Percentiles rank a stretch among this genome's conserved stretches.
Conservation (phyloP, 306 rosid genomes). For the Acacia melanoxylon region DNA sequence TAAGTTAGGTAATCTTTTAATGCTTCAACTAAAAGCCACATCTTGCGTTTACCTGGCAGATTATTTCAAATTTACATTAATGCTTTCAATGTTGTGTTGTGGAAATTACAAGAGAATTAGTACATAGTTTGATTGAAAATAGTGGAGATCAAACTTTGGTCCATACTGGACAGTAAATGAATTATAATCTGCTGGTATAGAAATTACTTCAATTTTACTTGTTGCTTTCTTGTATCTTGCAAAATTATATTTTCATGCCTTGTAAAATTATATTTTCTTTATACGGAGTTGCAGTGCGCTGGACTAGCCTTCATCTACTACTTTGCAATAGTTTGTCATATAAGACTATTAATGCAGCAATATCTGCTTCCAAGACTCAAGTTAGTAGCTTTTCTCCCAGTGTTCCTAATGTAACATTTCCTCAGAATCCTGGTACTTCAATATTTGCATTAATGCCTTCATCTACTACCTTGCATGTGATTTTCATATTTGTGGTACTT, state of each 20-base stretch:
- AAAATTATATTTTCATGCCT: not conserved
- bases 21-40: not conserved
- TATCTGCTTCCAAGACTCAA: slow-evolving; percentile 58
- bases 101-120: not conserved
- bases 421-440: slow-evolving; percentile 61
- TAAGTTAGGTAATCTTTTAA: not conserved
- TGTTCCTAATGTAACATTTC: slow-evolving; percentile 39
- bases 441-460: too few species aligned
- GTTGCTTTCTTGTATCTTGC: not conserved
- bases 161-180: not conserved
- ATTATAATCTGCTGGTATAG: not conserved
- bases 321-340: slow-evolving; percentile 22
- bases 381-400: slow-evolving; percentile 82
- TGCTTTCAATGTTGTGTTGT: not conserved
- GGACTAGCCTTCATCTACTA: not conserved
- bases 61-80: not conserved
- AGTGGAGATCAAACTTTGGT: not conserved
- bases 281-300: not conserved
- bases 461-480: slow-evolving; percentile 72
- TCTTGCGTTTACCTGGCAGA: not conserved
- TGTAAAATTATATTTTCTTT: not conserved
- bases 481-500: slow-evolving; percentile 72
- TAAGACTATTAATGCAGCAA: slow-evolving; percentile 38
- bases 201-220: not conserved
- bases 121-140: not conserved